These are phyloP conservation scores for Aspergillus texensis DNA, from an alignment of 2,329 filamentous ascomycete species.

Conservation along the genomic window DNA sequence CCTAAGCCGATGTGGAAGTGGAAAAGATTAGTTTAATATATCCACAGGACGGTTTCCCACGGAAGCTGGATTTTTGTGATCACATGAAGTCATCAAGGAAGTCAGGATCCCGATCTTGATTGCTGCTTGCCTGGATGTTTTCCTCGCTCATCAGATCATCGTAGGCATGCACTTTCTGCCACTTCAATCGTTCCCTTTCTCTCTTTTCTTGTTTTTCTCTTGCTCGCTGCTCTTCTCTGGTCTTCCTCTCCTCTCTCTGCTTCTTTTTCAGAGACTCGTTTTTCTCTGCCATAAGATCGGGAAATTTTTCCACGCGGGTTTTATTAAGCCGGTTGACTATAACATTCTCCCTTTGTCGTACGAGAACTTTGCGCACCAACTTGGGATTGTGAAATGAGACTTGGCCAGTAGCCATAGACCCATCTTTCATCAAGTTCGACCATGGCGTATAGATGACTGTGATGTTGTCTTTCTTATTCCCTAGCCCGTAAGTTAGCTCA, in stretches of 20 bases:
- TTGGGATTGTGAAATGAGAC: conserved; percentile 91
- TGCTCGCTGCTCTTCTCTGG: conserved; percentile 42
- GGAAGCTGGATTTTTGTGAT: conserved; percentile 20
- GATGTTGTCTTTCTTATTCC: conserved; percentile 98
- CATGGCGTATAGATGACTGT: conserved; percentile 97
- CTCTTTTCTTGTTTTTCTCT: conserved; percentile 55
- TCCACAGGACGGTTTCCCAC: not conserved
- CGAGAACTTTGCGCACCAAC: conserved; percentile 78
- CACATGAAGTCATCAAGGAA: conserved; percentile 93
- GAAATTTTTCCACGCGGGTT: conserved; percentile 85
- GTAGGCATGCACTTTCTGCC: conserved; percentile 96
- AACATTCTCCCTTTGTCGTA: conserved; percentile 78
- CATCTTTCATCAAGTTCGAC: conserved; percentile 94
- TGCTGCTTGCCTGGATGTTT: conserved; percentile 74
- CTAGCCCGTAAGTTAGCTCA: conserved; percentile 46
- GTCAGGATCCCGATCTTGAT: conserved; percentile 76
- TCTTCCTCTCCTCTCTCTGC: conserved; percentile 64
- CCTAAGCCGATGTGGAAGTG: not conserved
- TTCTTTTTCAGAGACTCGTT: conserved; percentile 74
- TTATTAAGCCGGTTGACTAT: conserved; percentile 99
- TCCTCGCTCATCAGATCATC: conserved; percentile 89
- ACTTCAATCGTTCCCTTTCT: conserved; percentile 86
- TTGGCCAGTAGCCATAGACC: conserved; percentile 92
- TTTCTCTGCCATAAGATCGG: conserved; percentile 79
- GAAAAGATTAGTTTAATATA: not conserved